phyloP scores from a whole-genome alignment of 805 yeast genomes.

The Wickerhamiella nectarea region DNA sequence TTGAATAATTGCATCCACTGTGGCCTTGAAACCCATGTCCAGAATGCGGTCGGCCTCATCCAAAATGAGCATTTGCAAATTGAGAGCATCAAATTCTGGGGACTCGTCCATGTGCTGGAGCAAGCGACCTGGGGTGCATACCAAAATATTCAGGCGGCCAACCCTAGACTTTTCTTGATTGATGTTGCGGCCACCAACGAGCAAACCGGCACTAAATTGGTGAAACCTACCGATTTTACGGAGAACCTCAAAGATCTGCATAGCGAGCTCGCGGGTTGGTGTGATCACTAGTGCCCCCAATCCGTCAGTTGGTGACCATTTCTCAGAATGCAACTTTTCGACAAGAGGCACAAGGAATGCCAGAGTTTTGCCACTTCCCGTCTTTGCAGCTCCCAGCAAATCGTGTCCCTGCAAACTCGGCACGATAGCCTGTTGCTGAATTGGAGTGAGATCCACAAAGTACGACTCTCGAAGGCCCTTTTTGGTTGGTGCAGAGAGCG shows the following conservation, averaged over 20 bases:
- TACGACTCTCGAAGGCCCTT: slow-evolving; percentile 69
- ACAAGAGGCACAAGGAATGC: slow-evolving; percentile 75
- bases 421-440: slow-evolving; percentile 70
- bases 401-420: slow-evolving; percentile 64
- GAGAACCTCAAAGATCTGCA: slow-evolving; percentile 79
- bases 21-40: slow-evolving; percentile 84
- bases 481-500: slow-evolving; percentile 49
- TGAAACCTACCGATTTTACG: slow-evolving; percentile 66
- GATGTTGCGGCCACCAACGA: slow-evolving; percentile 87
- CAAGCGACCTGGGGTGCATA: slow-evolving; percentile 86
- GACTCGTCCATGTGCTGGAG: slow-evolving; percentile 87
- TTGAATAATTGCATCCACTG: slow-evolving; percentile 64
- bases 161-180: slow-evolving; percentile 70
- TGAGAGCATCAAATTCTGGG: slow-evolving; percentile 59
- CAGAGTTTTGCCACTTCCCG: slow-evolving; percentile 84
- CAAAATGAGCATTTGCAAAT: slow-evolving; percentile 62
- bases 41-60: slow-evolving; percentile 90
- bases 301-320: slow-evolving; percentile 76
- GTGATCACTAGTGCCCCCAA: slow-evolving; percentile 80
- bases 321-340: slow-evolving; percentile 42
- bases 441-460: slow-evolving; percentile 68
- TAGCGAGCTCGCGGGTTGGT: slow-evolving; percentile 84
- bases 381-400: slow-evolving; percentile 74
- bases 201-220: slow-evolving; percentile 74
- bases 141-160: slow-evolving; percentile 61